Evolutionary conservation across 1,284 basidiomycete genomes (phyloP), one percentile per base, ranked within the genome.

Genomic region (Malassezia sp.): DNA sequence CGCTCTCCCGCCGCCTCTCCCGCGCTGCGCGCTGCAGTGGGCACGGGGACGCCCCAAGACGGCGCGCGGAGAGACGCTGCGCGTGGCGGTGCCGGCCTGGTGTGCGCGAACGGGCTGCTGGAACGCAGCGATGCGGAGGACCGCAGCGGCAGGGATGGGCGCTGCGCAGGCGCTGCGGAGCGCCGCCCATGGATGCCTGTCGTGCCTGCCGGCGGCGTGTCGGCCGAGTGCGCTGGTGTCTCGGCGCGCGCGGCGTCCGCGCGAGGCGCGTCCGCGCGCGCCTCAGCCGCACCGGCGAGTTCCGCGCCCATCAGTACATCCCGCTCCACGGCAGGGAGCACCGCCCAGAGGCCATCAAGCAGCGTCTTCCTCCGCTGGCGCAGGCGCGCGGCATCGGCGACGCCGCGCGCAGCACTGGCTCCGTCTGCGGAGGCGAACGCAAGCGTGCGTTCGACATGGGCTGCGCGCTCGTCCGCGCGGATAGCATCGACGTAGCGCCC

Each of bases 401-500:
- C 21, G 15, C 18, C 35, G 14, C 15, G 28, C n/a, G n/a, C n/a
- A n/a, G n/a, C n/a, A n/a, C n/a, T n/a, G n/a, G n/a, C n/a, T n/a
- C n/a, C n/a, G n/a, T n/a, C n/a, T n/a, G n/a, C n/a, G 12, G 17
- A 31, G 17, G 8, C 31, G 12, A 36, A 35, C 12, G 38, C 33
- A n/a, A 27, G 21, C 23, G 42, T 32, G 12, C 37, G 36, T 12
- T 50, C 42, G 9, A 21, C 26, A 21, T 39, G 42, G 11, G 37
- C 21, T 4, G 48, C 31, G 31, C 60, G 49, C 2, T 56, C 46
- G 36, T 61, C 59, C n/a, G 63, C 45, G 7, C 57, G 53, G 27
- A 63, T 59, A 0, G 62, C 62, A 41, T 62, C 60, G 47, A 63
- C 53, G 46, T 62, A 65, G 17, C 55, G 44, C 0, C 60, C 62